Conservation (phyloP, 2,329 filamentous ascomycete species). For the Phaeosphaeria sp. region DNA sequence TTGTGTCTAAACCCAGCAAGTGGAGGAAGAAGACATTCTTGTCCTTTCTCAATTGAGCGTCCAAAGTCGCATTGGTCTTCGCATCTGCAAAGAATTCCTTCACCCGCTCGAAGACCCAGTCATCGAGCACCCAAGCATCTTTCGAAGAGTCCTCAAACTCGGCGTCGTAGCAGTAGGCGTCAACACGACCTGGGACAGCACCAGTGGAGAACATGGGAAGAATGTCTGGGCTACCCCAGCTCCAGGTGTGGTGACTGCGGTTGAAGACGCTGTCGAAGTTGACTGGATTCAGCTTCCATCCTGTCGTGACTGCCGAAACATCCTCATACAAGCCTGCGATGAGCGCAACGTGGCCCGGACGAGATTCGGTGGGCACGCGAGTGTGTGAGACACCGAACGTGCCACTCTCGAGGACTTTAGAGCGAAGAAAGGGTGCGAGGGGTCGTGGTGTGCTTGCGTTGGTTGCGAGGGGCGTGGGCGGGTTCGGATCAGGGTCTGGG, state of each 20-base stretch:
- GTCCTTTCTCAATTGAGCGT: conserved; percentile 76
- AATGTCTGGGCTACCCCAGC: conserved; percentile 98
- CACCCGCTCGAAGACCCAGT: conserved; percentile 95
- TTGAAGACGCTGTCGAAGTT: conserved; percentile 99
- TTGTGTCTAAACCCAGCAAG: conserved; percentile 88
- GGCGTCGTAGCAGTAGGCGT: conserved; percentile 82
- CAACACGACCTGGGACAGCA: conserved; percentile 84
- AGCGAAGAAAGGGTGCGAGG: conserved; percentile 89
- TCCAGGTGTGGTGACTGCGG: conserved; percentile 95
- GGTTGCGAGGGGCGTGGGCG: conserved; percentile 61
- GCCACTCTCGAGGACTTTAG: conserved; percentile 83
- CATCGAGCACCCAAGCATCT: conserved; percentile 80
- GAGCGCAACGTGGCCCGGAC: conserved; percentile 93
- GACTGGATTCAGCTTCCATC: conserved; percentile 98
- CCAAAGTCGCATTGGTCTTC: conserved; percentile 76
- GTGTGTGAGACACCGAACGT: conserved; percentile 98
- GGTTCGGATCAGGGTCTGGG: conserved; percentile 77
- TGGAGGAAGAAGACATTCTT: conserved; percentile 96
- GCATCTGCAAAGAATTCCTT: conserved; percentile 85
- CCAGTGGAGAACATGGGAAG: conserved; percentile 95
- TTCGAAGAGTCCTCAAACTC: conserved; percentile 91
- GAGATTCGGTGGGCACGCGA: conserved; percentile 93
- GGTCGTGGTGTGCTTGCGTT: conserved; percentile 75
- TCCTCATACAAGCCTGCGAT: conserved; percentile 98
- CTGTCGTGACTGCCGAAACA: conserved; percentile 94